These are phyloP conservation scores for Septoria linicola DNA, from an alignment of 2,329 filamentous ascomycete species.

Conservation along the genomic window DNA sequence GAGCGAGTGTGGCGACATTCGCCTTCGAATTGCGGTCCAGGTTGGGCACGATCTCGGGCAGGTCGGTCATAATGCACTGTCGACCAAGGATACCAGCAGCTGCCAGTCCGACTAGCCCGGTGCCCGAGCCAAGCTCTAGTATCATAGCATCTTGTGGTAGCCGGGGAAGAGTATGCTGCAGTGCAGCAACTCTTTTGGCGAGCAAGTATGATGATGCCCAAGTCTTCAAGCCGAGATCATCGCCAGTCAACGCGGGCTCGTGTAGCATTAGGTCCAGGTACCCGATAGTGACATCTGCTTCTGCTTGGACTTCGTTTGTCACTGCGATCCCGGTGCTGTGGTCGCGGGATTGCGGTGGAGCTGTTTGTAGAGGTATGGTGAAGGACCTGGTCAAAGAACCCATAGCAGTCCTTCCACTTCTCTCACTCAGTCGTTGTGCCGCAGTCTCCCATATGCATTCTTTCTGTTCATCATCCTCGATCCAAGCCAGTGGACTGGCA, in stretches of 20 bases:
- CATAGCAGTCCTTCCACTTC: slow-evolving; percentile 75
- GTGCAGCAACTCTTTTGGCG: slow-evolving; percentile 62
- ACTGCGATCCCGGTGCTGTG: slow-evolving; percentile 18
- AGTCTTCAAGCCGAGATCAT: slow-evolving; percentile 88
- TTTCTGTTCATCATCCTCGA: slow-evolving; percentile 62
- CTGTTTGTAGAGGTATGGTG: slow-evolving; percentile 44
- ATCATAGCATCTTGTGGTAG: slow-evolving; percentile 33
- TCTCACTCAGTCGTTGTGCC: slow-evolving; percentile 75
- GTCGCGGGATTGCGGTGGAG: slow-evolving; percentile 12
- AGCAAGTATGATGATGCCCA: slow-evolving; percentile 91
- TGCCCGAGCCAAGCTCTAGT: slow-evolving; percentile 85
- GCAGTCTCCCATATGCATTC: slow-evolving; percentile 76
- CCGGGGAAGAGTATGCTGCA: slow-evolving; percentile 31
- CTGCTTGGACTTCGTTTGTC: slow-evolving; percentile 10
- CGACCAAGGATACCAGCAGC: slow-evolving; percentile 70
- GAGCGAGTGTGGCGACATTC: slow-evolving; percentile 60
- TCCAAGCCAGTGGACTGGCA: slow-evolving; percentile 66
- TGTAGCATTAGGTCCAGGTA: slow-evolving; percentile 67
- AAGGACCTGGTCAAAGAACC: slow-evolving; percentile 62
- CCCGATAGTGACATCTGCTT: slow-evolving; percentile 30
- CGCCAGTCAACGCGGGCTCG: slow-evolving; percentile 83
- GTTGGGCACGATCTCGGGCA: slow-evolving; percentile 81
- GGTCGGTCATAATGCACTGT: slow-evolving; percentile 73
- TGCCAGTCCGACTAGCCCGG: slow-evolving; percentile 83
- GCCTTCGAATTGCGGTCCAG: slow-evolving; percentile 68